Evolutionary conservation across 2,329 filamentous ascomycete genomes (phyloP).

Genomic region (Rhinocladiella similis): DNA sequence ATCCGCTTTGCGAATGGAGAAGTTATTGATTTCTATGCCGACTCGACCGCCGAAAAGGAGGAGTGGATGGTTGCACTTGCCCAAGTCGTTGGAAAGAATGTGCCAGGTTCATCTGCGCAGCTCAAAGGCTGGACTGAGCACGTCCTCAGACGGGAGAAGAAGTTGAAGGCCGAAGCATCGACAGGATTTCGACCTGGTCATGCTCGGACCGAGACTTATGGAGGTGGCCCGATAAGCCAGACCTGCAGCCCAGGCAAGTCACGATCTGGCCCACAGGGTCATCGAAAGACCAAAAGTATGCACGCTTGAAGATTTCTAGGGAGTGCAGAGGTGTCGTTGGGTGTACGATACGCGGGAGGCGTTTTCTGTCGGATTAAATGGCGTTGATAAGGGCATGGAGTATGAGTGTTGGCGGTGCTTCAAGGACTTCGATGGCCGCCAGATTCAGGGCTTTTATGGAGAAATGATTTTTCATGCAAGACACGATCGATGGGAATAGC

Average conservation of each 20-base stretch:
- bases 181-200: slow-evolving; percentile 21
- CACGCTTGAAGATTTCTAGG: slow-evolving; percentile 12
- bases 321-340: neutral
- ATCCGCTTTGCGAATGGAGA: slow-evolving; percentile 98
- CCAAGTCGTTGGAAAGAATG: slow-evolving; percentile 63
- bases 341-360: neutral
- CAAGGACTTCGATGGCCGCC: neutral
- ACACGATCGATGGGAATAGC: slow-evolving; percentile 14
- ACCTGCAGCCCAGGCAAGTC: slow-evolving; percentile 26
- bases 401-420: neutral
- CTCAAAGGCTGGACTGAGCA: slow-evolving; percentile 63
- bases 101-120: slow-evolving; percentile 31
- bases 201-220: slow-evolving; percentile 30
- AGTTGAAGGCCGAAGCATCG: slow-evolving; percentile 18
- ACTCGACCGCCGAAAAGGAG: slow-evolving; percentile 82
- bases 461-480: slow-evolving; percentile 18
- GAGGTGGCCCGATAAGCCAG: slow-evolving; percentile 20
- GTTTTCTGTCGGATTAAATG: neutral
- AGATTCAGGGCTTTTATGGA: slow-evolving; percentile 5
- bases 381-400: neutral
- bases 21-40: slow-evolving; percentile 97
- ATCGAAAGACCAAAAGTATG: slow-evolving; percentile 31
- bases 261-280: slow-evolving; percentile 14
- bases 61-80: slow-evolving; percentile 89
- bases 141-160: slow-evolving; percentile 53